Percentiles rank a stretch among this genome's conserved stretches.
These are phyloP conservation scores for Paraleonurus japonicus DNA, from an alignment of 257 asterid genomes.

Conservation along the genomic window DNA sequence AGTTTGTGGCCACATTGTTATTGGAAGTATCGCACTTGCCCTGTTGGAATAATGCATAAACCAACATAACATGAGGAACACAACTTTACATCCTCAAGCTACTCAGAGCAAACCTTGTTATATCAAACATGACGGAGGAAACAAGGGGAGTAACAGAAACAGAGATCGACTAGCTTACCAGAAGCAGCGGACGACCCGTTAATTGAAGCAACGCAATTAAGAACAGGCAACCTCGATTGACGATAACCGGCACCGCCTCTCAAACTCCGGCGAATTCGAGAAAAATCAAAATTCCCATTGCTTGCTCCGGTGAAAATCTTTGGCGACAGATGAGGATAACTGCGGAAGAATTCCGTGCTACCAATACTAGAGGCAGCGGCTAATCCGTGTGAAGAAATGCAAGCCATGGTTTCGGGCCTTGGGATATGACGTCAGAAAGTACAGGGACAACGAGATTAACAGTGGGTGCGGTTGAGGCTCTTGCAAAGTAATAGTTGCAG, in stretches of 20 bases:
- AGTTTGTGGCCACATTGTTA: not conserved
- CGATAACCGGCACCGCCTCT: constrained; percentile 4
- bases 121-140: not conserved
- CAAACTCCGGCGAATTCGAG: constrained; percentile 27
- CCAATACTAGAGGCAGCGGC: constrained; percentile 1
- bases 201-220: constrained; percentile 31
- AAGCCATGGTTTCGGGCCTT: constrained; percentile 19
- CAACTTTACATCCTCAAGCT: not conserved
- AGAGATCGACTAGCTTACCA: constrained; percentile 22
- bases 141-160: not conserved
- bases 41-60: not conserved
- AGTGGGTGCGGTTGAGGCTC: not conserved
- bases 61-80: not conserved
- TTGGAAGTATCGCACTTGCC: not conserved
- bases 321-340: constrained; percentile 19
- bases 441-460: not conserved
- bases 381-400: constrained; percentile 23
- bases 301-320: constrained; percentile 27
- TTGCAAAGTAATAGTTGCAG: not conserved
- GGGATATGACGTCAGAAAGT: not conserved
- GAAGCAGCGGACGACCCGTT: constrained; percentile 35
- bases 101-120: not conserved
- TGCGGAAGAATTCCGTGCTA: constrained; percentile 9
- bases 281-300: not conserved
- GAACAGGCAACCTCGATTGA: constrained; percentile 25